Base-by-base conservation (phyloP, 331 rosid genomes). In the Erythrophleum ivorense region DNA sequence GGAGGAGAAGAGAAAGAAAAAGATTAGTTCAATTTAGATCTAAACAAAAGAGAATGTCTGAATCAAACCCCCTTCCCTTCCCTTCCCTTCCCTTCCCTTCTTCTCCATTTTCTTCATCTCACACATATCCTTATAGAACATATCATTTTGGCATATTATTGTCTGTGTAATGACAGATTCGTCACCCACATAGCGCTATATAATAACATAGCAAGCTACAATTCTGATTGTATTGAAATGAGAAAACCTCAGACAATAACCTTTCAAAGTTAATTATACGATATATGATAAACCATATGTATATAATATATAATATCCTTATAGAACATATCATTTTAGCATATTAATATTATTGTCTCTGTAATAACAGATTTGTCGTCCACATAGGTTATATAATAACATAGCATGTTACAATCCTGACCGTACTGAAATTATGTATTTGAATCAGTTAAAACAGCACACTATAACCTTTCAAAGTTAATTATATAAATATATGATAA, bases 321-420 rank as follows among this genome's bases (percentile, higher is more conserved):
- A 49, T 48, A 38, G n/a, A 68, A 78, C 18, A 34, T 45, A 67
- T 60, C 18, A 9, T 71, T 73, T 63, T 77, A 60, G 41, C 41
- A 64, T 62, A 59, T 59, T 9, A 59, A 59, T 59, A 80, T 71
- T 16, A 53, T 55, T 14, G 59, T 48, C 63, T 78, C 7, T 48
- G 16, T 57, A 64, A 65, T 53, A 53, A 73, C 52, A 65, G 68
- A 45, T 80, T 60, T 57, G 70, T 57, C 75, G 60, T 73, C 73
- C 40, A 43, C 53, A 57, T 77, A 34, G 64, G 78, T 78, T 40
- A 68, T 31, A 24, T 38, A 24, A 62, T 54, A 21, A 29, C 60
- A 73, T 12, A 70, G 41, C 43, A 71, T 45, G 31, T 59, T 9
- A 16, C 38, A 76, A 80, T 76, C 68, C n/a, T 62, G 49, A 82